Conservation (phyloP, 495 filamentous ascomycete genomes). For the Glonium stellatum region DNA sequence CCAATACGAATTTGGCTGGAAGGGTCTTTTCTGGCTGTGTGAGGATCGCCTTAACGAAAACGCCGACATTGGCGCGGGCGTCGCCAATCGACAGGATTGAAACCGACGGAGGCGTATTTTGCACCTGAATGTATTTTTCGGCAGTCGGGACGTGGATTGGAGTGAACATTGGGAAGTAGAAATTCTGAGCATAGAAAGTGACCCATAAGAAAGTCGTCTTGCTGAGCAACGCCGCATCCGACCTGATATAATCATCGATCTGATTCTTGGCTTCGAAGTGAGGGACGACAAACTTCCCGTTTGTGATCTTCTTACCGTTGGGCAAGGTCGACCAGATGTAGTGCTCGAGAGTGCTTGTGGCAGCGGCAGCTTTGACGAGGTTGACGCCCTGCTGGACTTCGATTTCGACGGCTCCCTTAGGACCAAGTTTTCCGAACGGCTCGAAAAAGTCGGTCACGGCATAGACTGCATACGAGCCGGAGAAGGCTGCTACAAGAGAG, state of each 20-base stretch:
- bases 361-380: constrained; percentile 39
- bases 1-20: constrained; percentile 32
- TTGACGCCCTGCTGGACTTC: constrained; percentile 39
- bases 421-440: constrained; percentile 11
- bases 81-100: constrained; percentile 34
- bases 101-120: constrained; percentile 19
- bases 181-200: constrained; percentile 17
- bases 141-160: not conserved
- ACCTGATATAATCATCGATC: constrained; percentile 30
- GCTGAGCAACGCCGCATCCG: constrained; percentile 20
- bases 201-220: constrained; percentile 27
- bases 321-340: constrained; percentile 45
- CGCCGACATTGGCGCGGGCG: constrained; percentile 34
- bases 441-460: constrained; percentile 28
- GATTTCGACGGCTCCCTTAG: constrained; percentile 18
- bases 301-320: constrained; percentile 21
- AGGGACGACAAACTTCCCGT: constrained; percentile 24
- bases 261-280: constrained; percentile 32
- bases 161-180: not conserved
- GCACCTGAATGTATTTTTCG: constrained; percentile 35
- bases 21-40: constrained; percentile 33
- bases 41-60: constrained; percentile 39
- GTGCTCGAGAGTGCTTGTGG: constrained; percentile 38
- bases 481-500: constrained; percentile 22
- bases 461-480: constrained; percentile 23